These are phyloP conservation scores for Salisapilia sapeloensis DNA, from an alignment of 352 stramenopile species.

Conservation along the genomic window DNA sequence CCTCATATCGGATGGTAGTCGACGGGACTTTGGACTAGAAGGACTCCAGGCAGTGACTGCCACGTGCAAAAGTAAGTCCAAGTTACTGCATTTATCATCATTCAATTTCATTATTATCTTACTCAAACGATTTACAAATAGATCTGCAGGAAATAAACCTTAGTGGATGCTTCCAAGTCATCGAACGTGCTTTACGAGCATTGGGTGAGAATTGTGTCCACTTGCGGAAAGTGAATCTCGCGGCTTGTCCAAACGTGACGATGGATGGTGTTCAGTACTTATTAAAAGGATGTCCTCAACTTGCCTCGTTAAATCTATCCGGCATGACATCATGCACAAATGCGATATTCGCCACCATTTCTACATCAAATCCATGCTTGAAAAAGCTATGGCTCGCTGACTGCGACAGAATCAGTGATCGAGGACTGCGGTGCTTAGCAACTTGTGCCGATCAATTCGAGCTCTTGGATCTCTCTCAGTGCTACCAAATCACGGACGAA, in stretches of 20 bases:
- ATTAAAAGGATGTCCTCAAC: slow-evolving; percentile 22
- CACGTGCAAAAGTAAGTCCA: slow-evolving; percentile 16
- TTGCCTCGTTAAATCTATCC: slow-evolving; percentile 33
- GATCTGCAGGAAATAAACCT: slow-evolving; percentile 38
- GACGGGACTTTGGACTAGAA: slow-evolving; percentile 84
- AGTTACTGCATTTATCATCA: background rate
- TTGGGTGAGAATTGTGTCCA: slow-evolving; percentile 33
- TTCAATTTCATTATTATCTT: background rate
- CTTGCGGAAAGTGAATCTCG: slow-evolving; percentile 57
- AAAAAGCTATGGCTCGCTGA: slow-evolving; percentile 33
- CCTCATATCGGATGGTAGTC: slow-evolving; percentile 85
- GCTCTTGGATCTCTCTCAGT: slow-evolving; percentile 39
- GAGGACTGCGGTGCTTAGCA: slow-evolving; percentile 27
- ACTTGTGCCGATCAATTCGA: slow-evolving; percentile 39
- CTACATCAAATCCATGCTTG: slow-evolving; percentile 10
- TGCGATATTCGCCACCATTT: slow-evolving; percentile 31
- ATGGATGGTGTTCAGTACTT: slow-evolving; percentile 41
- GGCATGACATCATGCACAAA: slow-evolving; percentile 39
- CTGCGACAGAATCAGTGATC: slow-evolving; percentile 45
- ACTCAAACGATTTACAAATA: background rate
- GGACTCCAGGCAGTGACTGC: slow-evolving; percentile 76
- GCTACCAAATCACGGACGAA: slow-evolving; percentile 25
- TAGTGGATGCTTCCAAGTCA: slow-evolving; percentile 67
- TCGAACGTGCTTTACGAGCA: slow-evolving; percentile 58
- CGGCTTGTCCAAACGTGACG: slow-evolving; percentile 71